Evolutionary conservation across 2,329 filamentous ascomycete genomes (phyloP).

Genomic region (Aspergillus proliferans): DNA sequence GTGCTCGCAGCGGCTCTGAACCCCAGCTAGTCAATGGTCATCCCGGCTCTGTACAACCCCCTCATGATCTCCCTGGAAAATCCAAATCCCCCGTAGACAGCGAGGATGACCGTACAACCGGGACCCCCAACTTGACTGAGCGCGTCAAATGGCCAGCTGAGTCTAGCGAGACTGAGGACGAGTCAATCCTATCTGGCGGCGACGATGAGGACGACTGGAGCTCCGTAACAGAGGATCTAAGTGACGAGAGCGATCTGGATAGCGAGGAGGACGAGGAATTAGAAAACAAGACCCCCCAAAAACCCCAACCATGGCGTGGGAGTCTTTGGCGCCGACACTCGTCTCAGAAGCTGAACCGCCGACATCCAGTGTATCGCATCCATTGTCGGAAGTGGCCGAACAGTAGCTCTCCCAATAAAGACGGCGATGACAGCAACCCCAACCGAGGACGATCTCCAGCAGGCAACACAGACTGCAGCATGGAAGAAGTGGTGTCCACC

Average conservation of each 20-base stretch:
- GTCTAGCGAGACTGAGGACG: constrained; percentile 2
- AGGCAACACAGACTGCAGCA: constrained; percentile 13
- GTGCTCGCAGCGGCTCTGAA: too few species aligned
- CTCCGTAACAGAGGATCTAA: not conserved
- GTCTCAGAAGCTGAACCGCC: constrained; percentile 12
- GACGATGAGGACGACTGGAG: not conserved
- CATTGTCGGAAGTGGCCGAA: constrained; percentile 20
- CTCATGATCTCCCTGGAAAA: not conserved
- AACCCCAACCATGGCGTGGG: constrained; percentile 10
- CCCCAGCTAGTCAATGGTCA: not conserved
- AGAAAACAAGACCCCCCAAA: constrained; percentile 16
- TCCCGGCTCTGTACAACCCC: not conserved
- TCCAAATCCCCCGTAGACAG: not conserved
- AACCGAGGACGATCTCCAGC: constrained; percentile 9
- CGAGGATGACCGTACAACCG: not conserved
- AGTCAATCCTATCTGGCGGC: not conserved
- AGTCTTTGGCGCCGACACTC: constrained; percentile 15
- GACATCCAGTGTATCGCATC: constrained; percentile 16
- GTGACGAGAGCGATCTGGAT: not conserved
- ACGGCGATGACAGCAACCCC: constrained; percentile 1
- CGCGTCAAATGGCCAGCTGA: constrained; percentile 6
- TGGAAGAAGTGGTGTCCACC: constrained; percentile 13
- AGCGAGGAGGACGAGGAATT: constrained; percentile 24
- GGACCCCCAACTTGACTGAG: not conserved
- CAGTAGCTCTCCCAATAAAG: constrained; percentile 3